phyloP scores from a whole-genome alignment of 371 early-diverging fungal species.

The Saksenaea vasiformis region DNA sequence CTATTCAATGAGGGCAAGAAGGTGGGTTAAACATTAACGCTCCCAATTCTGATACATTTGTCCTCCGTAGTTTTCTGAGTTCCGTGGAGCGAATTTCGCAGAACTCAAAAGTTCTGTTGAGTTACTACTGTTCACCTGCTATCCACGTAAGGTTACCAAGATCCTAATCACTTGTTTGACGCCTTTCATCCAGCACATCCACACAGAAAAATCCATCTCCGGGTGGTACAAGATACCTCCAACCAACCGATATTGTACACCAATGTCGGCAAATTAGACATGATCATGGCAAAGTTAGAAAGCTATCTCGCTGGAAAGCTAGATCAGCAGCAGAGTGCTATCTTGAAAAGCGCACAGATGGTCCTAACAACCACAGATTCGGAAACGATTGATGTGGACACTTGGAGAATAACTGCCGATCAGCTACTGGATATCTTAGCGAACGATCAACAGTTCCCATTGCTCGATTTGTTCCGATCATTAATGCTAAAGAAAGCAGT shows the following conservation, averaged over 20 bases:
- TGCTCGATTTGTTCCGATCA: conserved; percentile 67
- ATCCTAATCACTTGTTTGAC: neutral
- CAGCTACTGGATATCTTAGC: conserved; percentile 38
- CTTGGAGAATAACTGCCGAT: conserved; percentile 46
- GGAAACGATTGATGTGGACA: conserved; percentile 15
- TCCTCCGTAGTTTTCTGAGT: conserved; percentile 45
- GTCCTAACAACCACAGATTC: conserved; percentile 2
- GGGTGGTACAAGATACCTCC: conserved; percentile 37
- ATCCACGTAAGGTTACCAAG: conserved; percentile 58
- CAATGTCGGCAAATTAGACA: conserved; percentile 54
- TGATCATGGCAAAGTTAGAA: conserved; percentile 59
- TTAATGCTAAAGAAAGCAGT: conserved; percentile 46
- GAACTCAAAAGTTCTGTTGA: conserved; percentile 67
- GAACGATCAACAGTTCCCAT: conserved; percentile 59
- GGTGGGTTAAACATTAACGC: conserved; percentile 11
- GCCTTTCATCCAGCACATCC: conserved; percentile 56
- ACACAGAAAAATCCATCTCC: conserved; percentile 52
- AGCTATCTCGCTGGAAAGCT: conserved; percentile 38
- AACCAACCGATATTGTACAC: conserved; percentile 60
- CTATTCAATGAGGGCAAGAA: conserved; percentile 62
- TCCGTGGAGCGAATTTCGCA: conserved; percentile 67
- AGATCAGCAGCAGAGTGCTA: conserved; percentile 20
- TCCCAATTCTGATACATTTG: neutral
- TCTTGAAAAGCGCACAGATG: conserved; percentile 25
- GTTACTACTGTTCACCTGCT: conserved; percentile 63